Conservation (phyloP, 768 basidiomycete genomes). For the Russula griseocarnosa region DNA sequence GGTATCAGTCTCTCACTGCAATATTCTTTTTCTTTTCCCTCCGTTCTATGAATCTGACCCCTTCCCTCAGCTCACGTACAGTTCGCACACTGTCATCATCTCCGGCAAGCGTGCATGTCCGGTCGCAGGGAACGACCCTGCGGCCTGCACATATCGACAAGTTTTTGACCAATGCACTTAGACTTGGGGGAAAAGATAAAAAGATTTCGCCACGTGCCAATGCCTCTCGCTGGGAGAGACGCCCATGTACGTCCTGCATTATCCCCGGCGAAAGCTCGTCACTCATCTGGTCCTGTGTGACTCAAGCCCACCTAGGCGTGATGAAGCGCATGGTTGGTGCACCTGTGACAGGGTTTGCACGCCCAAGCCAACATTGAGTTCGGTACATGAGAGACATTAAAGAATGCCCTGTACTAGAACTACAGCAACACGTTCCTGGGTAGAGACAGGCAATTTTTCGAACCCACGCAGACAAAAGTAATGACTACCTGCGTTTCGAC, state of each 20-base stretch:
- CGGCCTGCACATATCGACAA: slow-evolving; percentile 21
- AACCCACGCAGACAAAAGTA: not conserved
- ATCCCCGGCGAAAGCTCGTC: not conserved
- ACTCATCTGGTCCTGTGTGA: not conserved
- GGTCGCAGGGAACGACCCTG: slow-evolving; percentile 5
- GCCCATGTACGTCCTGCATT: slow-evolving; percentile 22
- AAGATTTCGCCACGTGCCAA: not conserved
- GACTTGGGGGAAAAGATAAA: slow-evolving; percentile 3
- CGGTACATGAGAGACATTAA: not conserved
- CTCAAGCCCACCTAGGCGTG: slow-evolving; percentile 23
- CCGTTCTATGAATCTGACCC: slow-evolving; percentile 16
- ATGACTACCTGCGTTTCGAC: not conserved
- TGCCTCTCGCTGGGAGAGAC: slow-evolving; percentile 24
- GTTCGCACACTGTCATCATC: slow-evolving; percentile 25
- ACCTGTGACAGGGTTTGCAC: slow-evolving; percentile 21
- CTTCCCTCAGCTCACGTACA: slow-evolving; percentile 18
- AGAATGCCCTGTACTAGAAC: not conserved
- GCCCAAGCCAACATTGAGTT: slow-evolving; percentile 1
- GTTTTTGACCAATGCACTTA: slow-evolving; percentile 18
- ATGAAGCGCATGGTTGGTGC: slow-evolving; percentile 22
- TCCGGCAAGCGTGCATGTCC: not conserved
- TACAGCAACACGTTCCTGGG: not conserved
- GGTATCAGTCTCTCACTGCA: slow-evolving; percentile 3
- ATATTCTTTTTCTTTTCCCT: not conserved
- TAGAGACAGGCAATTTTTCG: not conserved